A percentile compares a stretch with the other conserved stretches of the same genome.
These are phyloP conservation scores for Carpinus fangiana DNA, from an alignment of 306 rosid species.

Conservation along the genomic window DNA sequence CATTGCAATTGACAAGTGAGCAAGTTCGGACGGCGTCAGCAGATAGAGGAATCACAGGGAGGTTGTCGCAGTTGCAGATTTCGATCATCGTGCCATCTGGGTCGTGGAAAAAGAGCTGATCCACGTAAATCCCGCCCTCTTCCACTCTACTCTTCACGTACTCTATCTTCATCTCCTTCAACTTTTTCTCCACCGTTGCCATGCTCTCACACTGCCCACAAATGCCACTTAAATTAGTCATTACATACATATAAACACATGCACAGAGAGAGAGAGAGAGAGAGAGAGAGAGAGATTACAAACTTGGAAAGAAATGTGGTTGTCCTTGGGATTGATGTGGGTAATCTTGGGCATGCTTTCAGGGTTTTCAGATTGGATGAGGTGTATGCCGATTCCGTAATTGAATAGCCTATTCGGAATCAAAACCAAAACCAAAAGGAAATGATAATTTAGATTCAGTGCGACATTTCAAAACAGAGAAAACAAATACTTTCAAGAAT, in stretches of 20 bases:
- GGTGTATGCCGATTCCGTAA: conserved; percentile 80
- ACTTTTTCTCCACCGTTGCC: conserved; percentile 50
- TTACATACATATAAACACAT: not conserved
- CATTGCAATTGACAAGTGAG: conserved; percentile 42
- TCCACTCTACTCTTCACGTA: conserved; percentile 59
- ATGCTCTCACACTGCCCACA: conserved; percentile 62
- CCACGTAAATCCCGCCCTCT: conserved; percentile 62
- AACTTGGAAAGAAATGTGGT: conserved; percentile 66
- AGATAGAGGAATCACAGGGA: conserved; percentile 59
- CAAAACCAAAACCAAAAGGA: conserved; percentile 6
- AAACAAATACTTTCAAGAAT: not conserved
- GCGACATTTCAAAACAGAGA: not conserved
- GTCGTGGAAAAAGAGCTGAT: conserved; percentile 86
- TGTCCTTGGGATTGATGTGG: conserved; percentile 67
- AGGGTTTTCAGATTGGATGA: conserved; percentile 66
- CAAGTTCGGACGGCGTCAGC: conserved; percentile 35
- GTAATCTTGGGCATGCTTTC: conserved; percentile 41
- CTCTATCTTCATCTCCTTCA: conserved; percentile 62
- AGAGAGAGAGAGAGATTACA: not conserved
- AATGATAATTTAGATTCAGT: not conserved
- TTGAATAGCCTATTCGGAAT: conserved; percentile 59
- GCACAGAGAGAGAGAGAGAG: not conserved
- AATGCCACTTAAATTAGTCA: not conserved
- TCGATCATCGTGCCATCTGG: conserved; percentile 83
- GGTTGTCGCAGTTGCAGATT: conserved; percentile 77